These are phyloP conservation scores for Populus davidiana DNA, from an alignment of 345 rosid species.

Conservation along the genomic window DNA sequence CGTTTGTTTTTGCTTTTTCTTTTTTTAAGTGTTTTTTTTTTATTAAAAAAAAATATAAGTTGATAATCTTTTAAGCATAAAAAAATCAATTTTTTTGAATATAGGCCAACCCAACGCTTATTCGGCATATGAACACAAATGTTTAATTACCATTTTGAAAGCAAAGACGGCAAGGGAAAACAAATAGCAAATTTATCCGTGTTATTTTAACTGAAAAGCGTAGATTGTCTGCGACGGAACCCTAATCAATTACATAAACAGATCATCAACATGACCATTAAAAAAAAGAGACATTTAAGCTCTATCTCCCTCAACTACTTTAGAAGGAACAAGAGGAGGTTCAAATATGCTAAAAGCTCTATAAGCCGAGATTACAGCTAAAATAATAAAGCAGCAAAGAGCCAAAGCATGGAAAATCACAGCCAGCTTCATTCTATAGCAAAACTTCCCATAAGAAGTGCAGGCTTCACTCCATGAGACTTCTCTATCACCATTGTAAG, in stretches of 20 bases:
- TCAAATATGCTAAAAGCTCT: slow-evolving; percentile 65
- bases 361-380: slow-evolving; percentile 72
- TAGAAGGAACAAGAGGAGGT: slow-evolving; percentile 49
- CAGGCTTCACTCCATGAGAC: slow-evolving; percentile 91
- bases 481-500: slow-evolving; percentile 56
- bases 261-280: neutral
- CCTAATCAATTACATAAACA: neutral
- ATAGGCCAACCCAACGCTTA: too few relatives aligned
- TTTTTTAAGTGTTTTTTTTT: too few relatives aligned
- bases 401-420: slow-evolving; percentile 58
- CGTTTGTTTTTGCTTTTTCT: too few relatives aligned
- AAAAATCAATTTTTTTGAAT: too few relatives aligned
- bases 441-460: slow-evolving; percentile 54
- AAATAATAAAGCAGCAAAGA: slow-evolving; percentile 50
- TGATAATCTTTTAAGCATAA: too few relatives aligned
- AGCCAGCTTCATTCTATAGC: slow-evolving; percentile 54
- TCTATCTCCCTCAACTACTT: slow-evolving; percentile 25
- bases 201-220: too few relatives aligned
- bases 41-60: too few relatives aligned
- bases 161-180: neutral
- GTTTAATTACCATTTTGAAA: neutral
- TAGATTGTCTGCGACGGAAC: too few relatives aligned
- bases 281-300: neutral
- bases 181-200: too few relatives aligned
- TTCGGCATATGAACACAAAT: neutral